These are phyloP conservation scores for Fraxinus ornus DNA, from an alignment of 305 asterid genomes.

Conservation along the genomic window DNA sequence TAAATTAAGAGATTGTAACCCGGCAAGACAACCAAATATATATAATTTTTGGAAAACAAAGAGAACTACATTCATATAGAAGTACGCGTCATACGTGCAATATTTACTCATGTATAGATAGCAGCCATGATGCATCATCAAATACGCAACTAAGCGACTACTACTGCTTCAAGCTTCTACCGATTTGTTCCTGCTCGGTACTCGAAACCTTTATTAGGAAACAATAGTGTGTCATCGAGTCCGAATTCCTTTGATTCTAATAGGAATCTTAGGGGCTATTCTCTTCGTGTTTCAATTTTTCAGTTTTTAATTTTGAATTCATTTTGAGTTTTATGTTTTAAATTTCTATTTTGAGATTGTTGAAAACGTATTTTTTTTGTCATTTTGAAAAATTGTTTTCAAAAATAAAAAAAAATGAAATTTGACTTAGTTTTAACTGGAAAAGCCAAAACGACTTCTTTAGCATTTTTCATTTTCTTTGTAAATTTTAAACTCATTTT, in stretches of 20 bases:
- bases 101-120: not conserved
- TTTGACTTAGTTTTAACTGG: too few relatives aligned
- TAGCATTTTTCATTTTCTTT: too few relatives aligned
- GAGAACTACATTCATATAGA: not conserved
- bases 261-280: not conserved
- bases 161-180: not conserved
- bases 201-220: slow-evolving; percentile 47
- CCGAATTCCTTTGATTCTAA: slow-evolving; percentile 65
- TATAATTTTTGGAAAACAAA: not conserved
- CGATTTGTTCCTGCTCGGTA: not conserved
- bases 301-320: too few relatives aligned
- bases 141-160: not conserved
- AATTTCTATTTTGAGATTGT: too few relatives aligned
- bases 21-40: not conserved
- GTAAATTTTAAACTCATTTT: too few relatives aligned
- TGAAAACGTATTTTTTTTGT: too few relatives aligned
- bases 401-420: too few relatives aligned
- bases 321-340: too few relatives aligned
- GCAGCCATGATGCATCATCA: not conserved
- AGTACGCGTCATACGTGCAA: not conserved
- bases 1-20: not conserved
- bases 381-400: too few relatives aligned
- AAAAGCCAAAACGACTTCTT: too few relatives aligned
- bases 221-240: slow-evolving; percentile 84
- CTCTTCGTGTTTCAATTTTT: too few relatives aligned